These are phyloP conservation scores for Corynascus novoguineensis DNA, from an alignment of 495 filamentous ascomycete species.

Conservation along the genomic window DNA sequence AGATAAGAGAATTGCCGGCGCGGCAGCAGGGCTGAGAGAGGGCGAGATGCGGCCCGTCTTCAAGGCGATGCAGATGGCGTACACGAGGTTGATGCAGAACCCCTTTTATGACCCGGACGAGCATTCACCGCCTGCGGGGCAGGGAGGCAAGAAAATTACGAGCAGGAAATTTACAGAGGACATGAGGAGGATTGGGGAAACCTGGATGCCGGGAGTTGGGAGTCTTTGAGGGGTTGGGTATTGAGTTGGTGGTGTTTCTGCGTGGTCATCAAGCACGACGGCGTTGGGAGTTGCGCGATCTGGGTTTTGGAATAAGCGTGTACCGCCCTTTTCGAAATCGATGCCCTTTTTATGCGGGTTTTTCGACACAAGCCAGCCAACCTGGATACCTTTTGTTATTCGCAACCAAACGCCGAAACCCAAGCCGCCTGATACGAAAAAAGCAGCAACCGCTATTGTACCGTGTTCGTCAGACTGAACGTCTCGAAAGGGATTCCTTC, in stretches of 20 bases:
- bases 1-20: conserved; percentile 22
- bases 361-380: neutral
- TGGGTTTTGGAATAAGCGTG: neutral
- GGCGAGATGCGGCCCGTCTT: conserved; percentile 84
- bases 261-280: neutral
- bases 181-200: conserved; percentile 76
- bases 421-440: neutral
- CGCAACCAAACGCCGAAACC: neutral
- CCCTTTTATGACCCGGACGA: conserved; percentile 93
- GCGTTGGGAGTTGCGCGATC: neutral
- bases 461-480: conserved; percentile 33
- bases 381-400: neutral
- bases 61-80: conserved; percentile 82
- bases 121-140: conserved; percentile 51
- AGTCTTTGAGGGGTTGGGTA: conserved; percentile 27
- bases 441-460: neutral
- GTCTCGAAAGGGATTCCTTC: conserved; percentile 39
- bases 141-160: conserved; percentile 62
- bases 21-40: conserved; percentile 58
- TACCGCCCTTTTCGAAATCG: neutral
- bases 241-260: neutral
- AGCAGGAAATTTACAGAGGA: conserved; percentile 76
- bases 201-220: conserved; percentile 54
- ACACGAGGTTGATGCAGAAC: conserved; percentile 83
- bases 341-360: neutral